These are phyloP conservation scores for Gossypium australe DNA, from an alignment of 345 rosid genomes.

Conservation along the genomic window DNA sequence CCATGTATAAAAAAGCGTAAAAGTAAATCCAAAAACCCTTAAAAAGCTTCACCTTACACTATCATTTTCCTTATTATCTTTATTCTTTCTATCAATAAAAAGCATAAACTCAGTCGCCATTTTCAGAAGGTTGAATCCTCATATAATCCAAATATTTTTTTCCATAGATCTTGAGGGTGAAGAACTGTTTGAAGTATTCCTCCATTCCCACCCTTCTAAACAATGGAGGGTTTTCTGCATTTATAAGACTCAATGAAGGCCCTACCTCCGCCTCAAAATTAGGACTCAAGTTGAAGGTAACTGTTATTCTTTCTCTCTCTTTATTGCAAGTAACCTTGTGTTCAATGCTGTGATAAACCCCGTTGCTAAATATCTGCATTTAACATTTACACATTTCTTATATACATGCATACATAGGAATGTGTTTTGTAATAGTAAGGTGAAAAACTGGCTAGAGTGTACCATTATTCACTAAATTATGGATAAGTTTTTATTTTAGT, in stretches of 20 bases:
- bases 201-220: not conserved
- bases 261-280: constrained; percentile 16
- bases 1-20: too few species aligned
- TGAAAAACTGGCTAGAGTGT: too few species aligned
- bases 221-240: not conserved
- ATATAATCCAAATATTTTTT: not conserved
- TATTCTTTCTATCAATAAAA: too few species aligned
- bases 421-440: not conserved
- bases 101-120: too few species aligned
- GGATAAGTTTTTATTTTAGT: too few species aligned
- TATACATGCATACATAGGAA: not conserved
- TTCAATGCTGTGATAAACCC: constrained; percentile 25
- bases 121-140: not conserved
- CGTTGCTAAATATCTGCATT: constrained; percentile 28
- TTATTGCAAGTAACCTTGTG: constrained; percentile 21
- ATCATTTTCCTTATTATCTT: too few species aligned
- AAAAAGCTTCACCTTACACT: too few species aligned
- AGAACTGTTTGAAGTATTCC: not conserved
- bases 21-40: too few species aligned
- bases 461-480: too few species aligned
- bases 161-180: not conserved
- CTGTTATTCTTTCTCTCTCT: constrained; percentile 18
- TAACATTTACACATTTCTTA: not conserved
- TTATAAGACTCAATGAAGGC: constrained; percentile 17
- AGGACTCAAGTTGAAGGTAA: constrained; percentile 17